Conservation (phyloP, 352 stramenopile genomes). For the Phytophthora melonis region DNA sequence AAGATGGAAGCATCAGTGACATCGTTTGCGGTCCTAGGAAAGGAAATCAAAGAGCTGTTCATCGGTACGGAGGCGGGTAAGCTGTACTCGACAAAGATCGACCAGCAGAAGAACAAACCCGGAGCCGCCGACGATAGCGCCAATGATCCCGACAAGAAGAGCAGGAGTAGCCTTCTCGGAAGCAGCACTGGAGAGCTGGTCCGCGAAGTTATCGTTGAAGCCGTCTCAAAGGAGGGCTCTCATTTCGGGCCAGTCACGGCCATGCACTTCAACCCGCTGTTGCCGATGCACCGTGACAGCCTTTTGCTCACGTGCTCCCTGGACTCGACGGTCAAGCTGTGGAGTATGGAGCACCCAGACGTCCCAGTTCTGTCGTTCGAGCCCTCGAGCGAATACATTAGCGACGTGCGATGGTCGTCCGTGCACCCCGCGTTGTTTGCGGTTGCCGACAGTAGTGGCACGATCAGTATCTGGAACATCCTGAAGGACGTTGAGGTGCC, state of each 20-base stretch:
- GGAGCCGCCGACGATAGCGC: conserved; percentile 33
- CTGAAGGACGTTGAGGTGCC: conserved; percentile 85
- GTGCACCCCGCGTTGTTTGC: conserved; percentile 85
- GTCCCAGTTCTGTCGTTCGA: conserved; percentile 84
- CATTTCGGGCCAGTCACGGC: conserved; percentile 88
- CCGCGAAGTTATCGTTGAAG: conserved; percentile 77
- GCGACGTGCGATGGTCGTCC: conserved; percentile 87
- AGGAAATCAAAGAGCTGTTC: conserved; percentile 86
- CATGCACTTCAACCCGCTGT: conserved; percentile 86
- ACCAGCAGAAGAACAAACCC: conserved; percentile 78
- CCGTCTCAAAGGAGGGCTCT: conserved; percentile 68
- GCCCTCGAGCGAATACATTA: conserved; percentile 90
- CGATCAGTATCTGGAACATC: conserved; percentile 88
- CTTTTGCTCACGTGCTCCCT: conserved; percentile 86
- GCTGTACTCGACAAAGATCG: conserved; percentile 79
- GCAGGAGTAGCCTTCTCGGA: conserved; percentile 36
- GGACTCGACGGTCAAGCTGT: conserved; percentile 90
- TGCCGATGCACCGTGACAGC: conserved; percentile 75
- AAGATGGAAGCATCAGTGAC: conserved; percentile 90
- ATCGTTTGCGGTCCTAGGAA: conserved; percentile 81
- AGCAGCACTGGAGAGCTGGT: conserved; percentile 38
- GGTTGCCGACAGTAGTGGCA: conserved; percentile 79
- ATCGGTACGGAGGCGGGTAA: conserved; percentile 88
- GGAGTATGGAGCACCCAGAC: conserved; percentile 83
- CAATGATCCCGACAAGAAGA: conserved; percentile 53